A percentile compares a stretch with the other conserved stretches of the same genome.
phyloP scores from a whole-genome alignment of 805 yeast species.

The Wickerhamomyces alni region DNA sequence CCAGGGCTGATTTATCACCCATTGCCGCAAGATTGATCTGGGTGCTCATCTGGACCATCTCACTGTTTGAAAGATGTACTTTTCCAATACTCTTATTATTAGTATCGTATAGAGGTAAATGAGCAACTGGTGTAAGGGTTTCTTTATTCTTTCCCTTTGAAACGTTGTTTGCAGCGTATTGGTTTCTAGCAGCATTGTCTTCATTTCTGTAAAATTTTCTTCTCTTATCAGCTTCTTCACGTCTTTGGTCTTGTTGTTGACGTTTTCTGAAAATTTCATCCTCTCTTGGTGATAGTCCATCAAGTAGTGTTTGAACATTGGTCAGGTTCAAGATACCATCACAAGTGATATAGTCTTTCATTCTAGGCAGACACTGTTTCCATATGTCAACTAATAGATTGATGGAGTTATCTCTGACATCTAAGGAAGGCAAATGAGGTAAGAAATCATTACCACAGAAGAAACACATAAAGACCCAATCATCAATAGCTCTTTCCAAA shows the following conservation, averaged over 20 bases:
- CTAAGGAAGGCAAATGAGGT: conserved; percentile 92
- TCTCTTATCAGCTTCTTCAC: conserved; percentile 59
- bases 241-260: conserved; percentile 63
- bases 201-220: conserved; percentile 44
- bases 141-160: conserved; percentile 69
- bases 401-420: conserved; percentile 91
- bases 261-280: conserved; percentile 67
- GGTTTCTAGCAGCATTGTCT: conserved; percentile 37
- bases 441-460: conserved; percentile 97
- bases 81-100: conserved; percentile 72
- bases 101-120: conserved; percentile 72
- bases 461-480: conserved; percentile 98
- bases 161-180: conserved; percentile 42
- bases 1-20: conserved; percentile 37
- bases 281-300: conserved; percentile 64
- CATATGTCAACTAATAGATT: conserved; percentile 76
- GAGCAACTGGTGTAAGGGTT: conserved; percentile 60
- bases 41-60: conserved; percentile 58
- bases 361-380: conserved; percentile 63
- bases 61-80: conserved; percentile 58
- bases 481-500: conserved; percentile 93
- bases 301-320: conserved; percentile 68
- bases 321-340: conserved; percentile 79
- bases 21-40: conserved; percentile 63
- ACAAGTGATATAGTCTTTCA: conserved; percentile 77